phyloP scores from a whole-genome alignment of 441 rosid genomes.

The Eruca vesicaria region DNA sequence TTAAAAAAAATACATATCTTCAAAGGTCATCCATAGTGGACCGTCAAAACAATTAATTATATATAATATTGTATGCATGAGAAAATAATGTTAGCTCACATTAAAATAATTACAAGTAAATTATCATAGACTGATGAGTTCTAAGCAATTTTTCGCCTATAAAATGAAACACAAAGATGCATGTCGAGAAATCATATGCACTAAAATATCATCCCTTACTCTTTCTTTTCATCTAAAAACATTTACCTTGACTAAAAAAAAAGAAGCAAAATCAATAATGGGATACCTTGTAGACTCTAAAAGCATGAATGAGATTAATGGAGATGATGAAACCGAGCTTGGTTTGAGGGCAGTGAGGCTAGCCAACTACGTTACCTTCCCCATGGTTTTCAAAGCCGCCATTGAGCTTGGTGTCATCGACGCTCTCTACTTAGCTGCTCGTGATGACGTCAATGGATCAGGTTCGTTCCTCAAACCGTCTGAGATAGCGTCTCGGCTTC shows the following conservation, averaged over 20 bases:
- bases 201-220: neutral
- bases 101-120: neutral
- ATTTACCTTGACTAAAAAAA: neutral
- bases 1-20: too few species aligned
- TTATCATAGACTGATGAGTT: neutral
- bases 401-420: conserved; percentile 28
- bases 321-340: conserved; percentile 7
- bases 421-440: conserved; percentile 12
- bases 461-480: conserved; percentile 18
- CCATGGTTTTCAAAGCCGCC: conserved; percentile 32
- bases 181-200: neutral
- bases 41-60: too few species aligned
- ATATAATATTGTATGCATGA: neutral
- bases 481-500: conserved; percentile 12
- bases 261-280: neutral
- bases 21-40: too few species aligned
- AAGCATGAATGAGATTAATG: neutral
- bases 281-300: neutral
- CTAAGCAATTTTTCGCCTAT: neutral
- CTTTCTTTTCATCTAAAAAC: neutral
- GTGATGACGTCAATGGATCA: conserved; percentile 5
- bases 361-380: conserved; percentile 18
- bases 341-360: conserved; percentile 22
- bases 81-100: neutral
- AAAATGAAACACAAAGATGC: neutral